phyloP scores from a whole-genome alignment of 164 flowering plant species.

The Malania oleifera region DNA sequence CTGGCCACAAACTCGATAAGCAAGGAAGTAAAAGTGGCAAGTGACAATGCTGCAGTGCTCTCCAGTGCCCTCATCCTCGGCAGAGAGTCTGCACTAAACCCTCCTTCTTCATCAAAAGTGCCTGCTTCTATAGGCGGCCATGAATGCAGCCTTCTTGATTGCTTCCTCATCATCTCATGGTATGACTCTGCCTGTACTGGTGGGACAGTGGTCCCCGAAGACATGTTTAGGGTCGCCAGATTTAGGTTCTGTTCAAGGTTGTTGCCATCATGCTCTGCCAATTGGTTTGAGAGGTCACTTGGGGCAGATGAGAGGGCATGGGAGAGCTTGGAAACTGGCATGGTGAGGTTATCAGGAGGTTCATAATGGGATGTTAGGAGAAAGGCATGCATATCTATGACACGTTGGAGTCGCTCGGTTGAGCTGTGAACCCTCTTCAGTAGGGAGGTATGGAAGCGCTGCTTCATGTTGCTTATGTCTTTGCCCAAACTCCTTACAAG shows the following conservation, averaged over 20 bases:
- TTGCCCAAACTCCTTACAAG: slow-evolving; percentile 62
- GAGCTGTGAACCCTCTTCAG: slow-evolving; percentile 54
- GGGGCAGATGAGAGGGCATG: slow-evolving; percentile 29
- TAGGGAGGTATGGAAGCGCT: slow-evolving; percentile 30
- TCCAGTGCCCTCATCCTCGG: slow-evolving; percentile 42
- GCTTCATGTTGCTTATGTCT: slow-evolving; percentile 58
- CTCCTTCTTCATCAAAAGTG: slow-evolving; percentile 35
- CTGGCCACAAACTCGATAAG: slow-evolving; percentile 63
- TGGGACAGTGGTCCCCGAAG: slow-evolving; percentile 1
- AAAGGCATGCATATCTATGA: slow-evolving; percentile 61
- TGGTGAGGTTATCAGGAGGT: slow-evolving; percentile 20
- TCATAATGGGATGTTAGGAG: slow-evolving; percentile 44
- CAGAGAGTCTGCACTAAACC: slow-evolving; percentile 11
- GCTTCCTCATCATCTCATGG: slow-evolving; percentile 43
- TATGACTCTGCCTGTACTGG: slow-evolving; percentile 22
- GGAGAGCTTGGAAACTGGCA: slow-evolving; percentile 31
- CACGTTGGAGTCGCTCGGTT: slow-evolving; percentile 56
- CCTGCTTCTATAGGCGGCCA: slow-evolving; percentile 49
- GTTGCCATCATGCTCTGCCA: slow-evolving; percentile 15
- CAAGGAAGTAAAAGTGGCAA: slow-evolving; percentile 58
- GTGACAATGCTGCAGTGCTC: slow-evolving; percentile 53
- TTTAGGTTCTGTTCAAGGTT: slow-evolving; percentile 9
- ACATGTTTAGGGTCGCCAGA: slow-evolving; percentile 4
- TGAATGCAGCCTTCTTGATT: slow-evolving; percentile 40
- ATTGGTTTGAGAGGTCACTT: slow-evolving; percentile 18